Conservation (phyloP, 2,329 filamentous ascomycete species). For the Pseudonectria foliicola region DNA sequence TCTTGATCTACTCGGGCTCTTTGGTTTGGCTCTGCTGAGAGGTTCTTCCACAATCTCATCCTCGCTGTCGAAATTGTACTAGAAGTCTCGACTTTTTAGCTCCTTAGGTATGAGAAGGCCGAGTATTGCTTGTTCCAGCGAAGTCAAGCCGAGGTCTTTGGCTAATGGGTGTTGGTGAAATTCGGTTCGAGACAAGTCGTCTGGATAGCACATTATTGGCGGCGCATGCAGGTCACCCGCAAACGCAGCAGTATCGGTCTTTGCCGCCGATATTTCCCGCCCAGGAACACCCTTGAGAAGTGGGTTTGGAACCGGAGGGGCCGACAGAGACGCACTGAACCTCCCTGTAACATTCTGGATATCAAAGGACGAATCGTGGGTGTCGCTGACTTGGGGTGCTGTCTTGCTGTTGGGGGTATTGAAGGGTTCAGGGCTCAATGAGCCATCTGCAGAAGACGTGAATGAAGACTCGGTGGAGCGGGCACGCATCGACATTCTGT, state of each 20-base stretch:
- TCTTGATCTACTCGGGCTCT: constrained; percentile 5
- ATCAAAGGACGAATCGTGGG: constrained; percentile 4
- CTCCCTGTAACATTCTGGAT: constrained; percentile 1
- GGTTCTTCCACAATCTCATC: constrained; percentile 19
- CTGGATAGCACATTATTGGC: constrained; percentile 26
- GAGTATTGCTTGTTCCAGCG: constrained; percentile 22
- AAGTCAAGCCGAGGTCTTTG: constrained; percentile 20
- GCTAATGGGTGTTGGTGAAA: constrained; percentile 32
- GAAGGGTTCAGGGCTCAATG: constrained; percentile 4
- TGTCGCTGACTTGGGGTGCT: constrained; percentile 7
- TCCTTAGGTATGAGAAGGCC: constrained; percentile 30
- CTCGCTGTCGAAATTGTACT: constrained; percentile 32
- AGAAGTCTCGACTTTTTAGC: constrained; percentile 26
- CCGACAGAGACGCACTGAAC: constrained; percentile 1
- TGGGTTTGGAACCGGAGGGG: constrained; percentile 32
- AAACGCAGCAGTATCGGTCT: constrained; percentile 30
- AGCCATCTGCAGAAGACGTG: constrained; percentile 5
- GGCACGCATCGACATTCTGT: constrained; percentile 1
- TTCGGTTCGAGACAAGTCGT: constrained; percentile 26
- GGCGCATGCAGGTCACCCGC: constrained; percentile 23
- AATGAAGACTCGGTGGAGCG: constrained; percentile 7
- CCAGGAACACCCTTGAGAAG: constrained; percentile 32
- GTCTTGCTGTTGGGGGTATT: constrained; percentile 2
- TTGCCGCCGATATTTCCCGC: constrained; percentile 31
- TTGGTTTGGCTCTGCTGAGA: not conserved